Evolutionary conservation across 441 rosid species (phyloP).

Genomic region (Gossypium gossypioides): DNA sequence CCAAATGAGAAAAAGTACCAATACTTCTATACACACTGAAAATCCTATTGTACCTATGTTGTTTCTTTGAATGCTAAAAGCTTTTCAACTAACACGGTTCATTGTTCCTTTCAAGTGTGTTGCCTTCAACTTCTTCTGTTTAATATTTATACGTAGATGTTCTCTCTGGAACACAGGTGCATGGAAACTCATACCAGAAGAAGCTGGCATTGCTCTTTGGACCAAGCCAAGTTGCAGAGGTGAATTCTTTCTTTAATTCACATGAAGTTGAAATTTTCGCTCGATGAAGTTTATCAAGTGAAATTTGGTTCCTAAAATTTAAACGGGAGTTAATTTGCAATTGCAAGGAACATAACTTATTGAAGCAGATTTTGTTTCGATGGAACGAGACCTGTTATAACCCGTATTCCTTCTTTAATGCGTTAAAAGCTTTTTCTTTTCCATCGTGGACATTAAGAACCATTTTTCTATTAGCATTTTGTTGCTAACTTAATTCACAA

Average conservation of each 20-base stretch:
- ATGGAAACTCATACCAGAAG: slow-evolving; percentile 94
- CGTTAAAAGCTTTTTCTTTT: neutral
- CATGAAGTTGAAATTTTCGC: neutral
- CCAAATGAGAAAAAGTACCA: too few relatives aligned
- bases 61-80: neutral
- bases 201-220: slow-evolving; percentile 77
- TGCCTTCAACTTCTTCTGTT: neutral
- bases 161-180: slow-evolving; percentile 40
- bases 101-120: neutral
- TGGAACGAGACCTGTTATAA: neutral
- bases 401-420: neutral
- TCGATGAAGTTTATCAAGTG: neutral
- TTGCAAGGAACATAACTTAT: neutral
- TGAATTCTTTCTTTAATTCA: slow-evolving; percentile 26
- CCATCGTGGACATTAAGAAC: neutral
- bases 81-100: neutral
- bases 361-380: neutral
- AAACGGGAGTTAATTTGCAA: neutral
- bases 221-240: slow-evolving; percentile 61
- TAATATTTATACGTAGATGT: neutral
- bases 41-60: neutral
- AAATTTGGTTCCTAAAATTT: slow-evolving; percentile 1
- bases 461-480: neutral
- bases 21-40: neutral
- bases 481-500: neutral